Base-by-base conservation (phyloP, 2,329 filamentous ascomycete genomes). In the Sclerotinia borealis region DNA sequence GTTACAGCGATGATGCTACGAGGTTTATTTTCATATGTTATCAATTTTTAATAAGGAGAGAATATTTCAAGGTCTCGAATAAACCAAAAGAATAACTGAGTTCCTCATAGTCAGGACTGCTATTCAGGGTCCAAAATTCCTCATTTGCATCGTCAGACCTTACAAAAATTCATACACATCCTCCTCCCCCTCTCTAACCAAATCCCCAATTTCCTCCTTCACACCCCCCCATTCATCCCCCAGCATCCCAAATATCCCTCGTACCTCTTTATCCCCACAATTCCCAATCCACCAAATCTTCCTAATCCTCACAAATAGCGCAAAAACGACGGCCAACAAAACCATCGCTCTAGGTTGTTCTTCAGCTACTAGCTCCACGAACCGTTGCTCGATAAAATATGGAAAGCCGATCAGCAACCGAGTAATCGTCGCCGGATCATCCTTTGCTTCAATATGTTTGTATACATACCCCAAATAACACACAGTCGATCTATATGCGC, bases 261-360 rank as follows among this genome's bases (percentile, higher is more conserved):
- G 10, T 6, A 67, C 41, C 49, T 68, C 61, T 22, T 64, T 52
- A 4, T 10, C 22, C 5, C 54, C 45, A 19, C 27, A 39, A 11
- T 39, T 36, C 22, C 71, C 69, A 52, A 75, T 69, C 73, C 73
- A 74, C 73, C 73, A 75, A 15, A 74, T 67, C 9, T 70, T 72
- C 50, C 69, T 71, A 19, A 72, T 29, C 25, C 71, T 64, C 52
- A 71, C 68, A 15, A 75, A 66, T 9, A 75, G 58, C 1, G 74
- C 71, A 62, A 75, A 67, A 67, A 71, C 74, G 62, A 74, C 69
- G 2, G 72, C 69, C 55, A 67, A 55, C n/a, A 67, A 34, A 13
- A 66, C 47, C 43, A 68, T 37, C 11, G 66, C 66, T 27, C 66
- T 43, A 1, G 65, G 65, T 50, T 55, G 47, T 29, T n/a, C n/a